Conservation (phyloP, 257 asterid species). For the Paulownia fortunei region DNA sequence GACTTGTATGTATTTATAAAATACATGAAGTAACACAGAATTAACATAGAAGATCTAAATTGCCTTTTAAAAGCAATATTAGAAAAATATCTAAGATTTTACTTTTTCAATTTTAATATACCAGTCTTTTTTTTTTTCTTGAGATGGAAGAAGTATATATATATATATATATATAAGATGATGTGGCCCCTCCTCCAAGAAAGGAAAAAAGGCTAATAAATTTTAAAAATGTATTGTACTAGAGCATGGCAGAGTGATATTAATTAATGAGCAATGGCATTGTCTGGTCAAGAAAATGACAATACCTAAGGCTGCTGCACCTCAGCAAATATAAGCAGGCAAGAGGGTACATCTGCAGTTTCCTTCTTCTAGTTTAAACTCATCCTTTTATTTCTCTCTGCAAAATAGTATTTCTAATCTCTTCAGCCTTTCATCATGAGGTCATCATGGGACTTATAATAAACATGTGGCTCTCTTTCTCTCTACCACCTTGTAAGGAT, state of each 20-base stretch:
- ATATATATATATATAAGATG: too few species aligned
- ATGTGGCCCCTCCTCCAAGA: not conserved
- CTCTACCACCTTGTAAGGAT: not conserved
- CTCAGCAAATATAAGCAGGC: conserved; percentile 29
- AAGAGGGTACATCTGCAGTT: not conserved
- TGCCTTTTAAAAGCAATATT: too few species aligned
- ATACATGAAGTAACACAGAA: too few species aligned
- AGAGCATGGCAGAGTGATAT: not conserved
- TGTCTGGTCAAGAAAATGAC: conserved; percentile 42
- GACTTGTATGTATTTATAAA: too few species aligned
- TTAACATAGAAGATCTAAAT: too few species aligned
- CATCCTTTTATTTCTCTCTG: conserved; percentile 27
- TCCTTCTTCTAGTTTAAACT: conserved; percentile 10
- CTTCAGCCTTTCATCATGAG: conserved; percentile 5
- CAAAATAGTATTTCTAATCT: conserved; percentile 10
- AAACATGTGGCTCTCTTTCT: not conserved
- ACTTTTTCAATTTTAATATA: too few species aligned
- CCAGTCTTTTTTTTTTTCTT: too few species aligned
- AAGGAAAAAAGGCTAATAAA: not conserved
- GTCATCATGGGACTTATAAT: conserved; percentile 18
- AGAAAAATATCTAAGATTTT: too few species aligned
- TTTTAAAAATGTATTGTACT: not conserved
- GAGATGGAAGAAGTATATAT: too few species aligned
- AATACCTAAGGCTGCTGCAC: conserved; percentile 27
- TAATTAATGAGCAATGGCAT: conserved; percentile 31